phyloP scores from a whole-genome alignment of 2,329 filamentous ascomycete genomes.

The Tolypocladium tundrense region DNA sequence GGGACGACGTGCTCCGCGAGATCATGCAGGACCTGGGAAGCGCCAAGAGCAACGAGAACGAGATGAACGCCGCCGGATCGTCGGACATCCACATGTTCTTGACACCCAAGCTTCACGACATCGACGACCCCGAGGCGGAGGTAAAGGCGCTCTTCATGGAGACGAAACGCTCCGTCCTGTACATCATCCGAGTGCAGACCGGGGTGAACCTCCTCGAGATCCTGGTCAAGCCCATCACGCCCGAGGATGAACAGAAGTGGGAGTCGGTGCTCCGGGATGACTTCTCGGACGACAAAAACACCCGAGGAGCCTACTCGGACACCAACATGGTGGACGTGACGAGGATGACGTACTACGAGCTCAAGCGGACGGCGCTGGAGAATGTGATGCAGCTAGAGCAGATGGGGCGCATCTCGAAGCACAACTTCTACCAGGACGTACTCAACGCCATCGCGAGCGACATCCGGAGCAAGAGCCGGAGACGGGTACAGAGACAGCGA shows the following conservation, averaged over 20 bases:
- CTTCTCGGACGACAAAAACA: constrained; percentile 53
- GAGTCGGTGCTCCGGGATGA: constrained; percentile 71
- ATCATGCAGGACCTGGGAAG: constrained; percentile 89
- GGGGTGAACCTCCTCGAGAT: constrained; percentile 91
- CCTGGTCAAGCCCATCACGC: constrained; percentile 75
- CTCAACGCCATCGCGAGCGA: constrained; percentile 94
- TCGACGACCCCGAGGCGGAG: constrained; percentile 87
- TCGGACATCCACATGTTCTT: constrained; percentile 86
- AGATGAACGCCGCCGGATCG: constrained; percentile 77
- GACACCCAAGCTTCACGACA: constrained; percentile 78
- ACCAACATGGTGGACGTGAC: constrained; percentile 82
- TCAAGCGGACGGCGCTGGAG: constrained; percentile 87
- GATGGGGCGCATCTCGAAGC: constrained; percentile 73
- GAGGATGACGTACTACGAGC: constrained; percentile 77
- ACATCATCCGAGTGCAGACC: constrained; percentile 94
- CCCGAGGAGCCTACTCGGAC: constrained; percentile 82
- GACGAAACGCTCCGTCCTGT: constrained; percentile 92
- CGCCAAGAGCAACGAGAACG: constrained; percentile 91
- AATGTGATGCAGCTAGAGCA: constrained; percentile 87
- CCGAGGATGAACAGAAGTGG: constrained; percentile 89
- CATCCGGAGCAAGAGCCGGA: constrained; percentile 91
- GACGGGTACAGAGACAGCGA: constrained; percentile 80
- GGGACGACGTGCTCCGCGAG: constrained; percentile 83
- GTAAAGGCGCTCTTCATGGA: constrained; percentile 94
- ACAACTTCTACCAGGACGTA: constrained; percentile 96